phyloP scores from a whole-genome alignment of 306 rosid genomes.

The Senna siamea region DNA sequence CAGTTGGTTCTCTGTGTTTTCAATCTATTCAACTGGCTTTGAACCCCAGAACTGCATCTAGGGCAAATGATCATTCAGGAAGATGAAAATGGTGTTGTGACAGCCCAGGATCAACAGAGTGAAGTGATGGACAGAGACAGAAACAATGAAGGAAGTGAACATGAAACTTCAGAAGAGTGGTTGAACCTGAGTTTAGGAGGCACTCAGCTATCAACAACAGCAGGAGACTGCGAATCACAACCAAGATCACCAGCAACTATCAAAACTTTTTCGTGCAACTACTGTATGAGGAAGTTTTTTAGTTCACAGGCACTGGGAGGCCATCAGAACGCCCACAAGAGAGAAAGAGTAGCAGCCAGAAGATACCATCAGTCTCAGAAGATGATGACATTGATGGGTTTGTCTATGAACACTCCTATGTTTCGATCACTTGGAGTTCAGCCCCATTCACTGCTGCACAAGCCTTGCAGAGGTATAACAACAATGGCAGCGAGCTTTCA shows the following conservation, averaged over 20 bases:
- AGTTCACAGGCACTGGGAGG: conserved; percentile 98
- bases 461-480: conserved; percentile 62
- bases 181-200: conserved; percentile 77
- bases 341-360: conserved; percentile 92
- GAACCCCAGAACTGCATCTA: too few species aligned
- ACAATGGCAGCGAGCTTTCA: conserved; percentile 57
- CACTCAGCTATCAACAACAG: too few species aligned
- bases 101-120: conserved; percentile 40
- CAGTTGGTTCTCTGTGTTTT: conserved; percentile 31
- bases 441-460: conserved; percentile 81
- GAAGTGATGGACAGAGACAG: conserved; percentile 37
- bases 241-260: conserved; percentile 41
- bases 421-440: conserved; percentile 72
- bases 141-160: conserved; percentile 44
- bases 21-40: conserved; percentile 41
- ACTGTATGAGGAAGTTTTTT: conserved; percentile 90
- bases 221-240: conserved; percentile 52
- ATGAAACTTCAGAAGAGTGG: conserved; percentile 67
- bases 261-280: conserved; percentile 89
- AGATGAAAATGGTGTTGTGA: conserved; percentile 42
- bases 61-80: conserved; percentile 47
- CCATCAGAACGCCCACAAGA: conserved; percentile 95
- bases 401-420: conserved; percentile 50
- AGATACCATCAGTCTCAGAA: conserved; percentile 83
- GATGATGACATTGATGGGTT: conserved; percentile 69